These are phyloP conservation scores for Oryza officinalis DNA, from an alignment of 176 grass and related monocot species.

Conservation along the genomic window DNA sequence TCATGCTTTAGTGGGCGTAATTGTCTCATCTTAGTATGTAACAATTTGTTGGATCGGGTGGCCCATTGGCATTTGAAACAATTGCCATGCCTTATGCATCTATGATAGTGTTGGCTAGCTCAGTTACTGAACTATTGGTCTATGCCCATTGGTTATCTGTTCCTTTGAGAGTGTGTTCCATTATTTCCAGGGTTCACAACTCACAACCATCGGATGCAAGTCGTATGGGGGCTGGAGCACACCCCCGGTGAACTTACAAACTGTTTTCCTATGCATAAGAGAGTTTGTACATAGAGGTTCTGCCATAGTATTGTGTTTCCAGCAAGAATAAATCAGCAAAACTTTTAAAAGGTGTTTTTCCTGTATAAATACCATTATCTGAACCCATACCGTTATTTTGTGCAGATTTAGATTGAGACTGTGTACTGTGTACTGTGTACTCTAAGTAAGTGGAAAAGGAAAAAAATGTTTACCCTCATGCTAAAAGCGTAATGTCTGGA, in stretches of 20 bases:
- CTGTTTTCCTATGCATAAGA: not conserved
- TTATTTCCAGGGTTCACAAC: not conserved
- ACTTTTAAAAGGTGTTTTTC: not conserved
- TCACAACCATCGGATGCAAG: not conserved
- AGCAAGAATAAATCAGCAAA: not conserved
- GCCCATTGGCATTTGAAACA: not conserved
- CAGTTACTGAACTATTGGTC: not conserved
- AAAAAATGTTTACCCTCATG: not conserved
- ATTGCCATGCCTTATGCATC: not conserved
- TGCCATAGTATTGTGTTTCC: not conserved
- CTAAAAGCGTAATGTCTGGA: not conserved
- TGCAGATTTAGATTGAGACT: not conserved
- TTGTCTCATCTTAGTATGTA: not conserved
- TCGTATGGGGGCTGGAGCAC: not conserved
- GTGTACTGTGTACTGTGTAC: not conserved
- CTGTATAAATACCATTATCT: not conserved
- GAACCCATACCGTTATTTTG: not conserved
- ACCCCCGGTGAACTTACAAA: not conserved
- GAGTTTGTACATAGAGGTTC: not conserved
- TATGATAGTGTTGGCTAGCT: not conserved
- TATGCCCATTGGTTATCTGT: not conserved
- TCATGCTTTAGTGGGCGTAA: not conserved
- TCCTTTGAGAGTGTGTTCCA: not conserved
- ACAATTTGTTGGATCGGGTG: not conserved
- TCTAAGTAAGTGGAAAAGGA: not conserved